Conservation (phyloP, 345 rosid species). For the Lagerstroemia speciosa region DNA sequence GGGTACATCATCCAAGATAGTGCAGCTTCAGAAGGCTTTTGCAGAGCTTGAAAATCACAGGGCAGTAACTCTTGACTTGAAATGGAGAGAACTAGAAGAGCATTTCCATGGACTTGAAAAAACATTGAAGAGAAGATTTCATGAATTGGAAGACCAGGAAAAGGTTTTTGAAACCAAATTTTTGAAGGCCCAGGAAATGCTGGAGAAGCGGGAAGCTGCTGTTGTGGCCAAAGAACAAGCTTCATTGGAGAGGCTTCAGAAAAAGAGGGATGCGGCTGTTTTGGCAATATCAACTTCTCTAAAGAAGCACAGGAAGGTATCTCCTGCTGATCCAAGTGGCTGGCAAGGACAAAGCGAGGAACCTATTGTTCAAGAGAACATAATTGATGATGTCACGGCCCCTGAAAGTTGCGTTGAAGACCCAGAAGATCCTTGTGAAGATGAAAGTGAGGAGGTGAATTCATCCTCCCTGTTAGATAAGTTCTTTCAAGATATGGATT, state of each 20-base stretch:
- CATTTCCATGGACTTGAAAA: conserved; percentile 98
- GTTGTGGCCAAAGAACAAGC: conserved; percentile 78
- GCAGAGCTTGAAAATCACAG: conserved; percentile 96
- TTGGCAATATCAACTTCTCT: conserved; percentile 51
- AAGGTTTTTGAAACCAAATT: conserved; percentile 70
- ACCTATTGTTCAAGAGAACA: conserved; percentile 28
- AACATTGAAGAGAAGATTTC: conserved; percentile 94
- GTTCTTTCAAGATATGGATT: conserved; percentile 80
- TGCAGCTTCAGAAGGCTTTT: conserved; percentile 98
- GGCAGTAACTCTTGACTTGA: conserved; percentile 78
- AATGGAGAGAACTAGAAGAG: conserved; percentile 96
- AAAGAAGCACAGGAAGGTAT: conserved; percentile 49
- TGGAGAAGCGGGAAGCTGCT: conserved; percentile 73
- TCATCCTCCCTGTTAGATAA: conserved; percentile 71
- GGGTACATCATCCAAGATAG: conserved; percentile 80
- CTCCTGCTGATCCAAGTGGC: conserved; percentile 31
- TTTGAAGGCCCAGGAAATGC: conserved; percentile 58
- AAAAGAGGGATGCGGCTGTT: conserved; percentile 83
- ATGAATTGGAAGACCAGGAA: conserved; percentile 95
- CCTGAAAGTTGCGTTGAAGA: conserved; percentile 49
- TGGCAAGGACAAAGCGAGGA: conserved; percentile 31
- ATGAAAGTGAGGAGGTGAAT: conserved; percentile 43
- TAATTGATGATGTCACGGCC: conserved; percentile 30
- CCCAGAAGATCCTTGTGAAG: conserved; percentile 36
- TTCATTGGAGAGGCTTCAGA: conserved; percentile 69